Percentiles rank a stretch among this genome's conserved stretches.
These are phyloP conservation scores for Papiliotrema terrestris DNA, from an alignment of 1,284 basidiomycete genomes.

Conservation along the genomic window DNA sequence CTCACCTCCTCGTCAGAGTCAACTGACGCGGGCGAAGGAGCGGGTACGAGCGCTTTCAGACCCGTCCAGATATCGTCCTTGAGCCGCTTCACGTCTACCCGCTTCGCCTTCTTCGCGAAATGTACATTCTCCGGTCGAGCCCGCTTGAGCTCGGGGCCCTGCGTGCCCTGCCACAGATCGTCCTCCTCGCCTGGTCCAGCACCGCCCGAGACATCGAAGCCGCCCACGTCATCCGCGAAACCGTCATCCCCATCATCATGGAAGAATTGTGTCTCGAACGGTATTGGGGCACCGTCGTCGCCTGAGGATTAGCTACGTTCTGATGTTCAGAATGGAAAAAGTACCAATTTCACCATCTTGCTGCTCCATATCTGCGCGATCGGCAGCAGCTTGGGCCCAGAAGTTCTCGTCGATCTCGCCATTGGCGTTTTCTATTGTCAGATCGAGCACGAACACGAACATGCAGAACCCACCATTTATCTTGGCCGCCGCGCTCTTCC, in stretches of 20 bases:
- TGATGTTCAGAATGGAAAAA: constrained; percentile 22
- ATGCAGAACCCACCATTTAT: constrained; percentile 15
- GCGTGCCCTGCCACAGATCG: constrained; percentile 76
- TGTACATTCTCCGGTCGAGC: constrained; percentile 86
- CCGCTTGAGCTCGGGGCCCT: constrained; percentile 67
- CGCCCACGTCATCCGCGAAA: constrained; percentile 56
- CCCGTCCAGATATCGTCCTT: constrained; percentile 99
- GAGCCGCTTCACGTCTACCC: constrained; percentile 92
- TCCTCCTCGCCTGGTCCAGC: constrained; percentile 60
- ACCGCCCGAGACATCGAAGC: constrained; percentile 52
- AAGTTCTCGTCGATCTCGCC: constrained; percentile 90
- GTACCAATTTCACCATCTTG: constrained; percentile 59
- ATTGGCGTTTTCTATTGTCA: constrained; percentile 51
- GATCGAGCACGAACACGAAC: not conserved
- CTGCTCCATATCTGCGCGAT: constrained; percentile 61
- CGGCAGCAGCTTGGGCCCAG: constrained; percentile 88
- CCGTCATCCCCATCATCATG: constrained; percentile 76
- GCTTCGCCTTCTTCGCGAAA: constrained; percentile 92
- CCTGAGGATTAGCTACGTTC: constrained; percentile 12
- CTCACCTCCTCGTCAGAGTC: constrained; percentile 21
- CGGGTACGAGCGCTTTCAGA: constrained; percentile 65
- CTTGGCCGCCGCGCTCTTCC: constrained; percentile 49
- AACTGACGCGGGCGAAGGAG: constrained; percentile 24
- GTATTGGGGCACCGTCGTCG: constrained; percentile 57
- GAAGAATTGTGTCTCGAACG: constrained; percentile 96